A percentile compares a stretch with the other conserved stretches of the same genome.
These are phyloP conservation scores for Aspergillus steynii DNA, from an alignment of 495 filamentous ascomycete genomes.

Conservation along the genomic window DNA sequence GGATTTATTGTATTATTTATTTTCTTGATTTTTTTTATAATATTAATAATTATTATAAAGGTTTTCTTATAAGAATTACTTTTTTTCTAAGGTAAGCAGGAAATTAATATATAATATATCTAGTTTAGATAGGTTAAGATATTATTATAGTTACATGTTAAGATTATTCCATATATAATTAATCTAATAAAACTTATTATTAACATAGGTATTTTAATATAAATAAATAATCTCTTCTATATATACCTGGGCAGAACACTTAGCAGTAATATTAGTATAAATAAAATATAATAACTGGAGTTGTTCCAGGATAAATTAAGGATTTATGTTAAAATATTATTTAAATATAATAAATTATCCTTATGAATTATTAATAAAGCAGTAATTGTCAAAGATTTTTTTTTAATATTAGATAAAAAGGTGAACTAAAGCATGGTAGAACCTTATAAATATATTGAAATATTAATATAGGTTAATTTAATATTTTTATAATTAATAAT, in stretches of 20 bases:
- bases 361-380: background rate
- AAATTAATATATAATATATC: constrained; percentile 2
- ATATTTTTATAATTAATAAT: background rate
- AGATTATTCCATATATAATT: too few species aligned
- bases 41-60: background rate
- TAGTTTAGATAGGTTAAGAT: background rate
- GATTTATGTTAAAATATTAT: background rate
- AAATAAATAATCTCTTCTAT: background rate
- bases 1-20: too few species aligned
- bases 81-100: background rate
- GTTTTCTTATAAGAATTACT: background rate
- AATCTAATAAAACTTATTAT: too few species aligned
- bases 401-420: background rate
- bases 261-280: background rate
- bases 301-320: too few species aligned
- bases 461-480: background rate
- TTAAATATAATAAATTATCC: background rate
- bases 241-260: background rate
- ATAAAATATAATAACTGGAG: background rate
- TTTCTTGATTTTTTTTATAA: background rate
- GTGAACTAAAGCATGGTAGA: background rate
- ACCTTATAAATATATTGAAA: background rate
- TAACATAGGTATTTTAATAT: background rate
- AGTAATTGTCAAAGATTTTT: background rate
- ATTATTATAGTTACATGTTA: background rate